Conservation (phyloP, 768 basidiomycete genomes). For the Tulasnella sp. region DNA sequence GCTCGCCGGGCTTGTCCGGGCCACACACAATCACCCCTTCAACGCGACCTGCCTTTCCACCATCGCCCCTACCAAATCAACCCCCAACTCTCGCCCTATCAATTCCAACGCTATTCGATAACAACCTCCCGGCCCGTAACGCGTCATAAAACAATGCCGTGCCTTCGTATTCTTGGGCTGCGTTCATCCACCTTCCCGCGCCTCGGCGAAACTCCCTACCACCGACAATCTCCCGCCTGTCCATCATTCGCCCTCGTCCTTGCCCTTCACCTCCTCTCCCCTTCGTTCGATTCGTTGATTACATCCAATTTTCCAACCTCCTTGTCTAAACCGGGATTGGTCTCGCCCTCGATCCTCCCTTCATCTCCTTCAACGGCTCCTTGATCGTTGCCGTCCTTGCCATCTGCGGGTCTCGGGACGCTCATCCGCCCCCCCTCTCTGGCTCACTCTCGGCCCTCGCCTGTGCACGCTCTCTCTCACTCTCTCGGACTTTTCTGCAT, state of each 20-base stretch:
- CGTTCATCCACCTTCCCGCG: not conserved
- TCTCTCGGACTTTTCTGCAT: not conserved
- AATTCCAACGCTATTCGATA: not conserved
- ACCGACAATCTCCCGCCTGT: conserved; percentile 3
- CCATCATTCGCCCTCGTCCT: conserved; percentile 1
- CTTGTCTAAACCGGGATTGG: conserved; percentile 5
- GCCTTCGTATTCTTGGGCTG: not conserved
- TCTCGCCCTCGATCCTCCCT: not conserved
- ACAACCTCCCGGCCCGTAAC: not conserved
- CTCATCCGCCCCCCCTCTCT: not conserved
- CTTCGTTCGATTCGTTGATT: not conserved
- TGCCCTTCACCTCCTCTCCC: conserved; percentile 3
- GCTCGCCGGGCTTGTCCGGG: not conserved
- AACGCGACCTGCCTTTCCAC: not conserved
- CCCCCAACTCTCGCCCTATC: not conserved
- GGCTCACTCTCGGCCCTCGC: not conserved
- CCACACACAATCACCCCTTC: not conserved
- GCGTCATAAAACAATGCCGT: conserved; percentile 11
- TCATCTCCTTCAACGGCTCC: not conserved
- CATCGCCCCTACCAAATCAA: not conserved
- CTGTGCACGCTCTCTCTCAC: not conserved
- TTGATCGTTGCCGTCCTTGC: not conserved
- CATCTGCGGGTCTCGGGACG: not conserved
- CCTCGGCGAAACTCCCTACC: not conserved
- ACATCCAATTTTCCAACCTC: not conserved